These are phyloP conservation scores for Pleurotus pulmonarius DNA, from an alignment of 768 basidiomycete genomes.

Conservation along the genomic window DNA sequence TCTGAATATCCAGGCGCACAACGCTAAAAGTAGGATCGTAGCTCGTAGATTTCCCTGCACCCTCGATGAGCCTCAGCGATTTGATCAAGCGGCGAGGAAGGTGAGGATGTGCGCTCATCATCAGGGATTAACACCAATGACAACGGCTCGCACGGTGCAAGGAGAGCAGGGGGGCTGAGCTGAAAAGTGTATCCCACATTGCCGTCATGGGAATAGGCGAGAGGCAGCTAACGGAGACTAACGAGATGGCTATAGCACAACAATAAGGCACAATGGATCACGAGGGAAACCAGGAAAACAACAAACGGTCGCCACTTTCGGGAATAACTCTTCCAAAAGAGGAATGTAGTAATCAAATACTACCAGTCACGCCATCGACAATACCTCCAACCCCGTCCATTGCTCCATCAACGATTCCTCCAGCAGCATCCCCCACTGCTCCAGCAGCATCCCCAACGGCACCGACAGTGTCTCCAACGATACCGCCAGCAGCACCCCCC, in stretches of 20 bases:
- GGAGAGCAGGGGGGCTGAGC: not conserved
- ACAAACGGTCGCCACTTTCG: not conserved
- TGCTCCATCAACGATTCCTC: not conserved
- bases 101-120: constrained; percentile 2
- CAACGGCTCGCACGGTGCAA: not conserved
- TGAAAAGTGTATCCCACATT: not conserved
- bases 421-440: not conserved
- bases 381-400: not conserved
- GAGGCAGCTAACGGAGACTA: too few species aligned
- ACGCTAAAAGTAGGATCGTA: constrained; percentile 3
- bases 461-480: too few species aligned
- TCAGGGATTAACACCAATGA: not conserved
- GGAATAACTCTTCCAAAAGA: not conserved
- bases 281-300: not conserved
- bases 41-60: not conserved
- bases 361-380: not conserved
- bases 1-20: constrained; percentile 1
- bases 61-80: constrained; percentile 3
- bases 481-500: not conserved
- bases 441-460: not conserved
- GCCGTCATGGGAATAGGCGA: not conserved
- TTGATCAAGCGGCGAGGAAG: not conserved
- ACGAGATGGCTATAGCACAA: too few species aligned
- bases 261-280: too few species aligned
- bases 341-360: not conserved